A percentile compares a stretch with the other conserved stretches of the same genome.
phyloP scores from a whole-genome alignment of 768 basidiomycete genomes.

The Saitozyma podzolica region DNA sequence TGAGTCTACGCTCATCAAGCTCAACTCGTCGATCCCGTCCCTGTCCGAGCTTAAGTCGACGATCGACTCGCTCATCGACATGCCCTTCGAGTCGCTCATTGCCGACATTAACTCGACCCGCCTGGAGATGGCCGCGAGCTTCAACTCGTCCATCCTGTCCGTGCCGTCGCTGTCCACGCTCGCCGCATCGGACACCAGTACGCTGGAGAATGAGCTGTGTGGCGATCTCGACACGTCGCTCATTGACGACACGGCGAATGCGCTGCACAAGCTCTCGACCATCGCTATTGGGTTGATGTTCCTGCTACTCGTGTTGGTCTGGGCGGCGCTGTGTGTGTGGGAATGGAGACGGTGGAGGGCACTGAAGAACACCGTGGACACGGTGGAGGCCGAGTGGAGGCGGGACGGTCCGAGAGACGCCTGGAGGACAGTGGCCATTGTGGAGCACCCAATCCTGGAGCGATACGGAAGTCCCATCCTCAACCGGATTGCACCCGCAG shows the following conservation, averaged over 20 bases:
- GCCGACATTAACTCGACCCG: slow-evolving; percentile 87
- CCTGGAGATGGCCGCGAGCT: slow-evolving; percentile 60
- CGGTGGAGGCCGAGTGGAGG: slow-evolving; percentile 35
- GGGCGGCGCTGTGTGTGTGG: slow-evolving; percentile 70
- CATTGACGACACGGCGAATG: slow-evolving; percentile 78
- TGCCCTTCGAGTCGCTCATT: slow-evolving; percentile 84
- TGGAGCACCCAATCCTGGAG: slow-evolving; percentile 50
- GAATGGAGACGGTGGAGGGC: slow-evolving; percentile 84
- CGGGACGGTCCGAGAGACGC: slow-evolving; percentile 33
- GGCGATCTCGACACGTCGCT: slow-evolving; percentile 73
- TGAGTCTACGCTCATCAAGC: slow-evolving; percentile 66
- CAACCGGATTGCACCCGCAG: slow-evolving; percentile 19
- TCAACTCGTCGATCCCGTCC: slow-evolving; percentile 80
- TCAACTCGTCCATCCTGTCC: slow-evolving; percentile 72
- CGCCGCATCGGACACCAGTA: slow-evolving; percentile 22
- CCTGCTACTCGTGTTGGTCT: slow-evolving; percentile 68
- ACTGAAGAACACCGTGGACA: slow-evolving; percentile 40
- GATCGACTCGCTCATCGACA: slow-evolving; percentile 60
- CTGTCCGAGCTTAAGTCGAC: slow-evolving; percentile 72
- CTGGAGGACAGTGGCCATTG: slow-evolving; percentile 47
- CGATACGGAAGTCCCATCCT: slow-evolving; percentile 37
- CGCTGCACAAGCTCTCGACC: slow-evolving; percentile 75
- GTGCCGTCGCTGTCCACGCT: slow-evolving; percentile 59
- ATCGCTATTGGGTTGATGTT: slow-evolving; percentile 76
- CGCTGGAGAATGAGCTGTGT: slow-evolving; percentile 62